A percentile compares a stretch with the other conserved stretches of the same genome.
Evolutionary conservation across 2,329 filamentous ascomycete genomes (phyloP).

Genomic region (Epichloe brachyelytri): DNA sequence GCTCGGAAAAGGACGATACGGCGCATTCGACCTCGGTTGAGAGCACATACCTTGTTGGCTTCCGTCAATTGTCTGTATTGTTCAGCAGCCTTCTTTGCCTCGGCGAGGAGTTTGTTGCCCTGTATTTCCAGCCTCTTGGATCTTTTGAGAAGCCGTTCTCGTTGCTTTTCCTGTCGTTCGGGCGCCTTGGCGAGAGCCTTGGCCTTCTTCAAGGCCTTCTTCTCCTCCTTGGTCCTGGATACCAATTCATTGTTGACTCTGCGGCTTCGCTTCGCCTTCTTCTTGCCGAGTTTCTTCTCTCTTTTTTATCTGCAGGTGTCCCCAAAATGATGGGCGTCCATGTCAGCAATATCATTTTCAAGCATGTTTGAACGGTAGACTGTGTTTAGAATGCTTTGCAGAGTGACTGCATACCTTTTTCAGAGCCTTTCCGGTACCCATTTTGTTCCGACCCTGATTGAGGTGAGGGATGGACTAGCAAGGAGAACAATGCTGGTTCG

Average conservation of each 20-base stretch:
- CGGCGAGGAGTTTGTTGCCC: constrained; percentile 25
- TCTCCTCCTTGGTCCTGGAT: constrained; percentile 10
- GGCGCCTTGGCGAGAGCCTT: constrained; percentile 15
- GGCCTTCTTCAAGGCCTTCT: constrained; percentile 20
- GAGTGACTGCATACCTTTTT: constrained; percentile 1
- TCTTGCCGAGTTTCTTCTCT: background rate
- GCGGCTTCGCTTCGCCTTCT: background rate
- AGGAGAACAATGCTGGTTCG: background rate
- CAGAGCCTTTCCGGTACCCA: background rate
- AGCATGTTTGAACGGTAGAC: background rate
- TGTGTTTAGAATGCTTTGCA: background rate
- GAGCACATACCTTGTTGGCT: constrained; percentile 7
- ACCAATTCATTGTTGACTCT: constrained; percentile 24
- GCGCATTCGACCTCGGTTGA: background rate
- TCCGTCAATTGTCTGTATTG: constrained; percentile 15
- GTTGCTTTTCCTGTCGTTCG: constrained; percentile 26
- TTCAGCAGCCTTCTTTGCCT: constrained; percentile 23
- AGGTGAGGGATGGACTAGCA: background rate
- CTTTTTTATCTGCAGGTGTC: background rate
- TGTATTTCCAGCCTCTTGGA: constrained; percentile 26
- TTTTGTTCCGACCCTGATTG: background rate
- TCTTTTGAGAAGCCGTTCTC: constrained; percentile 23
- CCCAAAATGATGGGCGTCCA: too few species aligned
- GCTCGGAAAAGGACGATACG: background rate
- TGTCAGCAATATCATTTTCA: background rate